Base-by-base conservation (phyloP, 2,329 filamentous ascomycete genomes). In the Arthroderma uncinatum region DNA sequence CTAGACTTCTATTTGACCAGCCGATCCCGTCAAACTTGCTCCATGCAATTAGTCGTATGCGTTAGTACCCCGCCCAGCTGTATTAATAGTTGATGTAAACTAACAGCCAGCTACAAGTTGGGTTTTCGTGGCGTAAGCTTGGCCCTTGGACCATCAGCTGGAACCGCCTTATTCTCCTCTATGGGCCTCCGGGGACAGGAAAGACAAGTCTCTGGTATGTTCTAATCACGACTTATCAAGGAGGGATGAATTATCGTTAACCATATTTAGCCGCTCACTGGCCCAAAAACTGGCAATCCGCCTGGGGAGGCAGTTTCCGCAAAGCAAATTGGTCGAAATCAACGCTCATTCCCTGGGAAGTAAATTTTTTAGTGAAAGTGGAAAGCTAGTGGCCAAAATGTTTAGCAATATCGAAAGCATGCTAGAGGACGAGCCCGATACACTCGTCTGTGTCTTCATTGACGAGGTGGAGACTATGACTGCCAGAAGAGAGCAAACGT, bases 111-210 rank as follows among this genome's bases (percentile, higher is more conserved):
- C 6, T 50, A 50, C 33, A 30, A 50, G 47, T 50, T n/a, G 28
- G 28, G 12, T 65, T 70, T 53, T 66, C 68, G n/a, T 64, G 68
- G 50, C 66, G 65, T 12, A 67, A 65, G 23, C 64, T 75, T 10
- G 68, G 72, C 58, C 64, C 67, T 25, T 67, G 66, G 56, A 67
- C 68, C 0, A 70, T 74, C 60, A 73, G 71, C 57, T 78, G 75
- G 73, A 76, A 77, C 58, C 69, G 73, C 19, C 64, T 78, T 8
- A 89, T 96, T 14, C 79, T 98, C 59, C 83, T 98, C 6, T 98
- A 97, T 71, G 93, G 93, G 1, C 93, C 93, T 33, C 93, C 93
- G 0, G 93, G 93, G 69, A 95, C 90, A 10, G 91, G 91, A 69
- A 96, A 96, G 79, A 96, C 91, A 14, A 94, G 78, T 96, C 58